Percentiles rank a stretch among this genome's conserved stretches.
phyloP scores from a whole-genome alignment of 75 land plant genomes.

The Pinus tabuliformis region DNA sequence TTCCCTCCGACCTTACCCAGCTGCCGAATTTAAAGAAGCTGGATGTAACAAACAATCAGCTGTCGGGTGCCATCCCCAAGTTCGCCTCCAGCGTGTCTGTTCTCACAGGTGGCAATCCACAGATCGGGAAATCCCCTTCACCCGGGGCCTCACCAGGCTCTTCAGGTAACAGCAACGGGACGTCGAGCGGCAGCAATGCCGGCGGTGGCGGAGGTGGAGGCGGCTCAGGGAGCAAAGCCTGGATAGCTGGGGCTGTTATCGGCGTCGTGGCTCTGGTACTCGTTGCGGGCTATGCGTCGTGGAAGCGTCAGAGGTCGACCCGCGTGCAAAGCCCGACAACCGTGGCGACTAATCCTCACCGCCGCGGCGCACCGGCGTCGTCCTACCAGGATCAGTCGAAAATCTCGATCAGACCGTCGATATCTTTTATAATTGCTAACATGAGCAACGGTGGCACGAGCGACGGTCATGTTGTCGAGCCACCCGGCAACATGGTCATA shows the following conservation, averaged over 20 bases:
- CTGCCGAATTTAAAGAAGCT: slow-evolving; percentile 35
- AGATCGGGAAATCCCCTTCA: not conserved
- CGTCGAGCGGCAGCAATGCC: no score
- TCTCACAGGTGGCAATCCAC: slow-evolving; percentile 28
- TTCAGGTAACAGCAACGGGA: no score
- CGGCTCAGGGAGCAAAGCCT: slow-evolving; percentile 1
- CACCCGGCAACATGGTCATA: slow-evolving; percentile 75
- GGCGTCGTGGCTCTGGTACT: no score
- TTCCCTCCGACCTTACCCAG: slow-evolving; percentile 58
- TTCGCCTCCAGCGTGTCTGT: slow-evolving; percentile 28
- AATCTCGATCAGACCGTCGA: slow-evolving; percentile 57
- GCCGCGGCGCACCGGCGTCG: no score
- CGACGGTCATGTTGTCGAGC: slow-evolving; percentile 66
- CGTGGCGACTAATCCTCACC: slow-evolving; percentile 15
- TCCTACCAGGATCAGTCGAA: slow-evolving; percentile 15
- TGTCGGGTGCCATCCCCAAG: slow-evolving; percentile 44
- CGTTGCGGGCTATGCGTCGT: no score
- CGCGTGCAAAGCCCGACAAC: slow-evolving; percentile 45
- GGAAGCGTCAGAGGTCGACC: not conserved
- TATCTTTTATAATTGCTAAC: not conserved
- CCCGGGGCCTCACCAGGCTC: no score
- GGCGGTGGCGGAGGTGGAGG: not conserved
- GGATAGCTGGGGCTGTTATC: no score
- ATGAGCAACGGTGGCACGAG: slow-evolving; percentile 30
- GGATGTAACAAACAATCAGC: slow-evolving; percentile 55